A percentile compares a stretch with the other conserved stretches of the same genome.
Conservation (phyloP, 2,329 filamentous ascomycete genomes). For the Botryosphaeria agaves region DNA sequence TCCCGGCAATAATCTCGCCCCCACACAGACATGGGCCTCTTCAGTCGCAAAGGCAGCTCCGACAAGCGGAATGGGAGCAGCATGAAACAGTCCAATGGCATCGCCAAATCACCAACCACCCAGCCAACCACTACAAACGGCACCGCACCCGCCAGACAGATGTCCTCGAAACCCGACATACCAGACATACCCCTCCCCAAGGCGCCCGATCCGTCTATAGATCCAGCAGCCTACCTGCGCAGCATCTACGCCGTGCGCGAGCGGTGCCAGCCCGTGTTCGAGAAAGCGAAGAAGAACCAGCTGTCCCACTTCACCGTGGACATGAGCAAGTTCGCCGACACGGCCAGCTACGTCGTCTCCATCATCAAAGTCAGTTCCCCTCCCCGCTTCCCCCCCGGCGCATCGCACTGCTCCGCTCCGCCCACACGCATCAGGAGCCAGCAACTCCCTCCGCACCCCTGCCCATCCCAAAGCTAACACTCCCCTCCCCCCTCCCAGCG, state of each 20-base stretch:
- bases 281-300: slow-evolving; percentile 60
- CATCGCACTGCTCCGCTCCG: too few relatives aligned
- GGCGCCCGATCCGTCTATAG: slow-evolving; percentile 71
- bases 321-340: slow-evolving; percentile 65
- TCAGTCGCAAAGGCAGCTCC: slow-evolving; percentile 31
- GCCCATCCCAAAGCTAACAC: too few relatives aligned
- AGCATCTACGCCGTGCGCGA: slow-evolving; percentile 82
- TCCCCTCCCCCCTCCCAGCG: slow-evolving; percentile 26
- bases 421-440: too few relatives aligned
- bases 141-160: slow-evolving; percentile 12
- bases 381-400: too few relatives aligned
- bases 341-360: slow-evolving; percentile 72
- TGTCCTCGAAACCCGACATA: slow-evolving; percentile 24
- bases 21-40: slow-evolving; percentile 37
- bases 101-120: slow-evolving; percentile 16
- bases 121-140: slow-evolving; percentile 10
- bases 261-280: slow-evolving; percentile 52
- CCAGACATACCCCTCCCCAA: slow-evolving; percentile 67
- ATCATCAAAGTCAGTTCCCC: slow-evolving; percentile 72
- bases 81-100: slow-evolving; percentile 1
- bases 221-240: slow-evolving; percentile 79
- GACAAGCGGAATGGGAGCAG: slow-evolving; percentile 8
- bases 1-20: too few relatives aligned
- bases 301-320: slow-evolving; percentile 82
- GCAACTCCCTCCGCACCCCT: too few relatives aligned